Evolutionary conservation across 345 rosid genomes (phyloP).

Genomic region (Populus simonii): DNA sequence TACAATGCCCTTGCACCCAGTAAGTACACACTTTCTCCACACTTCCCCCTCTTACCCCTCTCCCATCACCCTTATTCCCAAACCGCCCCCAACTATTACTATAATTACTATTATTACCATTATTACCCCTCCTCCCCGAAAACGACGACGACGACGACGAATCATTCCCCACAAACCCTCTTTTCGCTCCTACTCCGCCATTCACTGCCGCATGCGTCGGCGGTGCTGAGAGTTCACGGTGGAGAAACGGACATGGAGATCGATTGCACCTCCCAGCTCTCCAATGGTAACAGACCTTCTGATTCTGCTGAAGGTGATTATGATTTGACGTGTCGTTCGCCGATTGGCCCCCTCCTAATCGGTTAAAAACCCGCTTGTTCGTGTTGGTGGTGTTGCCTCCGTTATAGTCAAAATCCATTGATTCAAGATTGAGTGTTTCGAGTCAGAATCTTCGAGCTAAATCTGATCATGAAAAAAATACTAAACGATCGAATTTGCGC

Average conservation of each 20-base stretch:
- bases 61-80: conserved; percentile 20
- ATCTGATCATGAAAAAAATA: conserved; percentile 20
- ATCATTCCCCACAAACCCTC: conserved; percentile 49
- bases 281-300: conserved; percentile 83
- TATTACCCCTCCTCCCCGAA: conserved; percentile 58
- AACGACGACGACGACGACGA: conserved; percentile 55
- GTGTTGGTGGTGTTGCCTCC: conserved; percentile 60
- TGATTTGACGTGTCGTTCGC: conserved; percentile 18
- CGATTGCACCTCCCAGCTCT: conserved; percentile 79
- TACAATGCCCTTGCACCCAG: conserved; percentile 88
- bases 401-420: conserved; percentile 68
- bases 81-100: conserved; percentile 44
- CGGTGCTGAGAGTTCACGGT: conserved; percentile 67
- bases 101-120: conserved; percentile 47
- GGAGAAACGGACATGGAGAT: conserved; percentile 65
- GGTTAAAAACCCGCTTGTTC: conserved; percentile 52
- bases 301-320: conserved; percentile 18
- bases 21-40: conserved; percentile 69
- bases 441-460: neutral
- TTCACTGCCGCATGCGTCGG: conserved; percentile 14
- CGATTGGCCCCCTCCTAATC: conserved; percentile 54
- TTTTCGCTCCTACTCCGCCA: conserved; percentile 48
- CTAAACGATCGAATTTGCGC: neutral
- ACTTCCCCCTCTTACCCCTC: conserved; percentile 33
- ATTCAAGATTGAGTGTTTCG: neutral